Base-by-base conservation (phyloP, 176 grass and related monocot species). In the Ensete glaucum region DNA sequence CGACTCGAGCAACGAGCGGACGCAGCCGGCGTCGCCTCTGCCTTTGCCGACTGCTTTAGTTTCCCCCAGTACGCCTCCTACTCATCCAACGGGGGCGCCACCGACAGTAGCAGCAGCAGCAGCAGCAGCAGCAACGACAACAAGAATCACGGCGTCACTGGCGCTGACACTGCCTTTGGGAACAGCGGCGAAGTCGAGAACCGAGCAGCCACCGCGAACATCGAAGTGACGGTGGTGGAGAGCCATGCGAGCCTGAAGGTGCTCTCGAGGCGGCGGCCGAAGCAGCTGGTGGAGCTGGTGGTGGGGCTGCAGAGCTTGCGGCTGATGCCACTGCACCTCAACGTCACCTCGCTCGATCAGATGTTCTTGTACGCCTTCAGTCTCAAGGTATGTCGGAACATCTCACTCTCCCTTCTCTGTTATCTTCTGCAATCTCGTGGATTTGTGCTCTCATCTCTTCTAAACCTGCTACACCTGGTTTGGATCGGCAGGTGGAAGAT, bases 321-420 rank as follows among this genome's bases (percentile, higher is more conserved):
- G 64, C 63, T 96, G 66, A 83, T 82, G 19, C 81, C 87, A 76
- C 85, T 96, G 76, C 92, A 96, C 68, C 86, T 96, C 79, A 96
- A 89, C 81, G 50, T 89, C 51, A 96, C 84, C 81, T 80, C 79
- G 72, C 66, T 79, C 51, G 85, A 92, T 80, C 82, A 75, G 79
- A 85, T 73, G 84, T 89, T 86, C 62, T 49, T 96, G 20, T 92
- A 96, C 80, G 87, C 92, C 68, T 92, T 96, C 81, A 89, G 89
- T 77, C 82, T 96, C 3, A 96, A 92, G 89, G 92, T 96, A 86
- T 52, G 43, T 43, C 34, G 34, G 34, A 43, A 43, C 34, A 43
- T 43, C 34, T 43, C 34, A 6, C 34, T 43, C 34, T 43, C 34
- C 34, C 34, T 43, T 43, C 34, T 43, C 34, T 4, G 34, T 43